Conservation (phyloP, 2,329 filamentous ascomycete genomes). For the Penicillium sp. region DNA sequence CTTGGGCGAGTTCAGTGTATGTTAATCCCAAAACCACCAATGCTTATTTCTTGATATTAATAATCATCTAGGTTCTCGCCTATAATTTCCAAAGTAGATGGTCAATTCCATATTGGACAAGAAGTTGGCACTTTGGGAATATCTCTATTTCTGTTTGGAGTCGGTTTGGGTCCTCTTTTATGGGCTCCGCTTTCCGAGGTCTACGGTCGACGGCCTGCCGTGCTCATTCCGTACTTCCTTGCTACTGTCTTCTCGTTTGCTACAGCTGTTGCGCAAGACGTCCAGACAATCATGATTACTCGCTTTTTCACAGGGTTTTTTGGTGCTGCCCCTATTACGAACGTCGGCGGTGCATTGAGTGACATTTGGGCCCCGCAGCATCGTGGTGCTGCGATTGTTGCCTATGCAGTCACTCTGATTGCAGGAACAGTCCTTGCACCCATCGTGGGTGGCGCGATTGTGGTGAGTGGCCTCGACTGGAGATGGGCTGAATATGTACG, state of each 20-base stretch:
- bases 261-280: background rate
- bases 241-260: slow-evolving; percentile 1
- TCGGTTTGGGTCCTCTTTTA: slow-evolving; percentile 56
- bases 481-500: slow-evolving; percentile 57
- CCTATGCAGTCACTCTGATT: background rate
- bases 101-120: slow-evolving; percentile 58
- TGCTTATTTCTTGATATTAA: background rate
- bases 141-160: slow-evolving; percentile 60
- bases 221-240: slow-evolving; percentile 54
- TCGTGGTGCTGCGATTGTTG: slow-evolving; percentile 29
- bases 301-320: slow-evolving; percentile 64
- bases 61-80: slow-evolving; percentile 43
- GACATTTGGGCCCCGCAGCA: slow-evolving; percentile 60
- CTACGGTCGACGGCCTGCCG: slow-evolving; percentile 38
- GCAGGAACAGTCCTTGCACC: slow-evolving; percentile 43
- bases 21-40: slow-evolving; percentile 23
- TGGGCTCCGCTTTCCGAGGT: slow-evolving; percentile 60
- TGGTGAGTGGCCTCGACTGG: slow-evolving; percentile 38
- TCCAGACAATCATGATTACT: background rate
- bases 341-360: slow-evolving; percentile 64
- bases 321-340: slow-evolving; percentile 62
- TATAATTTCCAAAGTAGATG: slow-evolving; percentile 55
- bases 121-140: slow-evolving; percentile 53
- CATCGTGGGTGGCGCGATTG: slow-evolving; percentile 50
- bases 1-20: slow-evolving; percentile 39